Evolutionary conservation across 768 basidiomycete genomes (phyloP).

Genomic region (Auriscalpium vulgare): DNA sequence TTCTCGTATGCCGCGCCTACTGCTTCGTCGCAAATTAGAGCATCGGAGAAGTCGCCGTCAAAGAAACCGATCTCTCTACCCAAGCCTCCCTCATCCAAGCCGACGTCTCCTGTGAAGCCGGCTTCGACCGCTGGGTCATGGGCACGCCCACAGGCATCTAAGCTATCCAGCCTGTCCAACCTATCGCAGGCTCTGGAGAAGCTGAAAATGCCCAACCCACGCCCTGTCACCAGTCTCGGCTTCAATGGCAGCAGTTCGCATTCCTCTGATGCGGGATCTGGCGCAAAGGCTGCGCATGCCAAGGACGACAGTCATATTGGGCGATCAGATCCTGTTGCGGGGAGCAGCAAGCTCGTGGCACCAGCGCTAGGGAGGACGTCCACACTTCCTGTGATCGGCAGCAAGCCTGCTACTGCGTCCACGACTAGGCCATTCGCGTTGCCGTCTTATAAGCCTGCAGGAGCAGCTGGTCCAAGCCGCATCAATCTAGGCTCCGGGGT

Average conservation of each 20-base stretch:
- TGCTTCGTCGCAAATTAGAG: constrained; percentile 12
- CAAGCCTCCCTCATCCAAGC: constrained; percentile 2
- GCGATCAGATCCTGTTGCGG: constrained; percentile 2
- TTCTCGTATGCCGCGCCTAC: constrained; percentile 15
- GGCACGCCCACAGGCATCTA: constrained; percentile 10
- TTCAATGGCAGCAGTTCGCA: constrained; percentile 32
- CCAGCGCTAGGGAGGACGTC: constrained; percentile 4
- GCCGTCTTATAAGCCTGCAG: not conserved
- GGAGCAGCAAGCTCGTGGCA: not conserved
- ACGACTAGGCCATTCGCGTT: not conserved
- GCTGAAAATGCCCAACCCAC: constrained; percentile 56
- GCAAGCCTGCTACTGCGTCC: not conserved
- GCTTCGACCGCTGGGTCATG: constrained; percentile 3
- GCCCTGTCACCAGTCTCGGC: constrained; percentile 67
- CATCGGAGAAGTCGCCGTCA: constrained; percentile 1
- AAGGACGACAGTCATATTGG: constrained; percentile 7
- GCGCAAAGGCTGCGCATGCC: not conserved
- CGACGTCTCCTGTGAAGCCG: constrained; percentile 4
- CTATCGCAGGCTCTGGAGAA: constrained; percentile 64
- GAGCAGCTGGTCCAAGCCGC: constrained; percentile 1
- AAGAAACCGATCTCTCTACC: constrained; percentile 8
- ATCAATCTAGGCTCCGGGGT: constrained; percentile 18
- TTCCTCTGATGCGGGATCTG: constrained; percentile 3
- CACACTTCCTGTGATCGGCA: not conserved
- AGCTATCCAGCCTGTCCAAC: constrained; percentile 37